Base-by-base conservation (phyloP, 2,329 filamentous ascomycete species). In the Amylocarpus encephaloides region DNA sequence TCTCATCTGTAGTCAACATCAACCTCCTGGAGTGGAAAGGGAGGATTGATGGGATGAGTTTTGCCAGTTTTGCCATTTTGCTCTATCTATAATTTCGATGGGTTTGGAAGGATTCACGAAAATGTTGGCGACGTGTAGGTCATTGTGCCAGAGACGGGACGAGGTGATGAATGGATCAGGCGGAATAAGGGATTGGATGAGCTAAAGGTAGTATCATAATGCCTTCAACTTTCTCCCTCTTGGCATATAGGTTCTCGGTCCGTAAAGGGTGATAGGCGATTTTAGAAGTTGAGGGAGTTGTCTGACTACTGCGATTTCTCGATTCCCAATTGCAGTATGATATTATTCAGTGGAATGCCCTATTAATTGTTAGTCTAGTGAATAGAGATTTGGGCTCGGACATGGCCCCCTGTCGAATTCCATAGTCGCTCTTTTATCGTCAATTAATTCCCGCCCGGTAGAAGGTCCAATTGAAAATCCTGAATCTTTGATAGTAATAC, bases 101-200 rank as follows among this genome's bases (percentile, higher is more conserved):
- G 65, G 66, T 39, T 70, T 60, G 3, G 65, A 60, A 39, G 66
- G 60, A n/a, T 64, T 68, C 15, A 72, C 64, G 47, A 71, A 71
- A n/a, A 71, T 67, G 53, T 71, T 71, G 33, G 66, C 60, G 57
- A 64, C 67, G 52, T 71, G 63, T 30, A 71, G 49, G 55, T 72
- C 67, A 6, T 66, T 64, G 48, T 71, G 68, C 49, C 68, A 69
- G 2, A 71, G 49, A 39, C 43, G 46, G 1, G 6, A 64, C 52
- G 50, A 33, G 13, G 19, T 32, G 19, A 48, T 48, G 10, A 32
- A 34, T 30, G 11, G 15, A 33, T 52, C 50, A 9, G 32, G 10
- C 3, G 50, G 46, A 6, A 52, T 15, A 16, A 52, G 34, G 46
- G 15, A 49, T 32, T 35, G 6, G 26, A 46, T 45, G 13, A 52